Evolutionary conservation across 2,329 filamentous ascomycete species (phyloP).

Genomic region (Mycosphaerella sp.): DNA sequence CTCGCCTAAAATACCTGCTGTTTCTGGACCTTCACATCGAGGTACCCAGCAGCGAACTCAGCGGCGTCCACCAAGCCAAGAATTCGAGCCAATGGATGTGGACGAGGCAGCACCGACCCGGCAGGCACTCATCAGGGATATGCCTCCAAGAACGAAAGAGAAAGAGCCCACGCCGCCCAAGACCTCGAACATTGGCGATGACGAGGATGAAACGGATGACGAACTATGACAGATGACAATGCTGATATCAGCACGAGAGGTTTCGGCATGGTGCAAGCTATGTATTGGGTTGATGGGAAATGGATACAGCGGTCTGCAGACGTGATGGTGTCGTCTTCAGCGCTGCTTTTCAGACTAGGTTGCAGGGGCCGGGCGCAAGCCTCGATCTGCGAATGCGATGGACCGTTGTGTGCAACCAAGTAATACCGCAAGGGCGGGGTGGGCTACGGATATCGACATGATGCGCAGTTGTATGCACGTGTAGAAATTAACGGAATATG

Average conservation of each 20-base stretch:
- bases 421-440: not conserved
- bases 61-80: not conserved
- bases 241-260: not conserved
- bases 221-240: conserved; percentile 24
- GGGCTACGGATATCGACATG: not conserved
- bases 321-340: not conserved
- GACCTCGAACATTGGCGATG: conserved; percentile 15
- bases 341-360: not conserved
- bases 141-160: conserved; percentile 18
- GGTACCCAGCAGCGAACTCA: conserved; percentile 1
- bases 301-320: not conserved
- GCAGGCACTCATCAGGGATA: conserved; percentile 9
- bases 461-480: not conserved
- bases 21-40: conserved; percentile 1
- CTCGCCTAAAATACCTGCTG: not conserved
- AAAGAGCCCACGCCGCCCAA: conserved; percentile 15
- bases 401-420: conserved; percentile 1
- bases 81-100: conserved; percentile 9
- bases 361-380: not conserved
- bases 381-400: not conserved
- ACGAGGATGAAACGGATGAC: conserved; percentile 34
- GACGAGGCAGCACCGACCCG: conserved; percentile 7
- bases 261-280: not conserved
- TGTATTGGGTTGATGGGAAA: not conserved
- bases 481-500: too few relatives aligned